phyloP scores from a whole-genome alignment of 2,329 filamentous ascomycete genomes.

The Ophiostoma ips region DNA sequence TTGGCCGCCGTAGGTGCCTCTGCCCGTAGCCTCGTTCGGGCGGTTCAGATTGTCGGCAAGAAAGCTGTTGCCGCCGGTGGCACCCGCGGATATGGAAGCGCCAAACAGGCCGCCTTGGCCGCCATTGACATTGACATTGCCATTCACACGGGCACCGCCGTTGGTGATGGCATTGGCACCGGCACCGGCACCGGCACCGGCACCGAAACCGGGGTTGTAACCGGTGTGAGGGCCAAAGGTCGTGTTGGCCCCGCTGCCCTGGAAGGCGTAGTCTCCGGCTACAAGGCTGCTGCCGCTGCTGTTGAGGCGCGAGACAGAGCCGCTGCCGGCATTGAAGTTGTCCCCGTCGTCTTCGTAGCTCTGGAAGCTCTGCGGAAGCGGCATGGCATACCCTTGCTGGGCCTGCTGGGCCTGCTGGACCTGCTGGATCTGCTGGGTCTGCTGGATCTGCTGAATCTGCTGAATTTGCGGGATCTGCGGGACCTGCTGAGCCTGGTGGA shows the following conservation, averaged over 20 bases:
- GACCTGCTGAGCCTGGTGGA: too few relatives aligned
- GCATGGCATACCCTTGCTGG: background rate
- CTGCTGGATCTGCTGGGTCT: background rate
- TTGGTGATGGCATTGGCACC: background rate
- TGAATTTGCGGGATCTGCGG: background rate
- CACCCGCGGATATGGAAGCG: background rate
- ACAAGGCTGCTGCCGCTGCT: background rate
- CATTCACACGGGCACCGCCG: background rate
- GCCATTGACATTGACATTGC: background rate
- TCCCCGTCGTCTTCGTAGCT: background rate
- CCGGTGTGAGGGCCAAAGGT: background rate
- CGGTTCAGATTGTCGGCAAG: too few relatives aligned
- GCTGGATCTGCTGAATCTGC: too few relatives aligned
- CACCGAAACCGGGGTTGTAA: background rate
- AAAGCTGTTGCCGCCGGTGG: background rate
- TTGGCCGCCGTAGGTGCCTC: too few relatives aligned
- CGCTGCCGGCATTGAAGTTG: background rate
- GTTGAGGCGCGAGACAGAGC: background rate
- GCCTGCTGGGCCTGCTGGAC: too few relatives aligned
- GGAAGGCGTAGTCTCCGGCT: background rate
- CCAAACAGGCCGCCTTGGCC: background rate
- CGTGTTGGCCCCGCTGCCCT: background rate
- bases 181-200: background rate
- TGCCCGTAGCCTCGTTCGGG: too few relatives aligned
- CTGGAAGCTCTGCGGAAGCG: background rate